A percentile compares a stretch with the other conserved stretches of the same genome.
Evolutionary conservation across 108 stramenopile genomes (phyloP).

Genomic region (Cylindrotheca closterium): DNA sequence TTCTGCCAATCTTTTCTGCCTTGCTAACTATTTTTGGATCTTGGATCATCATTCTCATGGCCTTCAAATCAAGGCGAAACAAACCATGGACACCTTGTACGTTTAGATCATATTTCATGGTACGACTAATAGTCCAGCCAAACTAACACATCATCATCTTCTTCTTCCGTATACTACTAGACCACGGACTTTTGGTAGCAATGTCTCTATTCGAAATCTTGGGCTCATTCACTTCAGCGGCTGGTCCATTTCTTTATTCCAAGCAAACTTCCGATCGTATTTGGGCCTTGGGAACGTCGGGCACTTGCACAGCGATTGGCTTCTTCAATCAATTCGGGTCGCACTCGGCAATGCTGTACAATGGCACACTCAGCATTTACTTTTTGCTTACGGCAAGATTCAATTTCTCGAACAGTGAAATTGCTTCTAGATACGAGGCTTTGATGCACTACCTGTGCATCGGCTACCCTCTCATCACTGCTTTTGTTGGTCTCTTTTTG

Average conservation of each 20-base stretch:
- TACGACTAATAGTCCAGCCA: too few species aligned
- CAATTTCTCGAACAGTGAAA: neutral
- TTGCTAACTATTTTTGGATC: conserved; percentile 5
- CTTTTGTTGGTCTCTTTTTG: neutral
- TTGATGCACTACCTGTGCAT: neutral
- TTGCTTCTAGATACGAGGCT: neutral
- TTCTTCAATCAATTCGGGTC: conserved; percentile 24
- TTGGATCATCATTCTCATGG: conserved; percentile 12
- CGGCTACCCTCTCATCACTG: neutral
- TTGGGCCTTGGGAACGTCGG: conserved; percentile 22
- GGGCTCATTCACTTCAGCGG: neutral
- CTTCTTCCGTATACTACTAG: too few species aligned
- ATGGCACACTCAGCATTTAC: conserved; percentile 20
- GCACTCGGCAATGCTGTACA: conserved; percentile 26
- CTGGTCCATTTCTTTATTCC: conserved; percentile 3
- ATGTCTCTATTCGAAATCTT: conserved; percentile 20
- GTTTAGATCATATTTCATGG: too few species aligned
- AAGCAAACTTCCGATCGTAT: too few species aligned
- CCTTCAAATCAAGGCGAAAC: too few species aligned
- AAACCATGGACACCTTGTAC: too few species aligned
- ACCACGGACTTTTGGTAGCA: conserved; percentile 21
- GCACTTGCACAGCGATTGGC: conserved; percentile 24
- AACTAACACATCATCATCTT: too few species aligned
- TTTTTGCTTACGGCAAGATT: conserved; percentile 23
- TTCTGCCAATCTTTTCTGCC: conserved; percentile 1